Evolutionary conservation across 2,329 filamentous ascomycete genomes (phyloP), one percentile per base, ranked within the genome.

Genomic region (Fusarium proliferatum): DNA sequence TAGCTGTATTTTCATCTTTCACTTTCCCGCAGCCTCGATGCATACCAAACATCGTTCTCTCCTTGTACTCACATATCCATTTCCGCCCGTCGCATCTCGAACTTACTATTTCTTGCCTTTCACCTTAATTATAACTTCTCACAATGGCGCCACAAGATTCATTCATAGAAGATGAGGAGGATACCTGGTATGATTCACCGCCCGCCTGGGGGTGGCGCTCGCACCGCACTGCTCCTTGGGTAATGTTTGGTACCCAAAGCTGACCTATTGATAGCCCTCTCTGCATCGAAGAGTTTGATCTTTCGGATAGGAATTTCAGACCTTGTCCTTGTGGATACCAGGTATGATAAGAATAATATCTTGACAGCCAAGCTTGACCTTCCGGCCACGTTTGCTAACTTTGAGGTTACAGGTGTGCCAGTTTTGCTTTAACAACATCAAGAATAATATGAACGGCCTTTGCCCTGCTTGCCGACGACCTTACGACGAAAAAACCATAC

Each of bases 381-480:
- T 64, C 23, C 57, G 71, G 71, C 70, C 74, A 73, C 73, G 69
- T 76, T 61, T 64, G 56, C 75, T 78, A 76, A 78, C 76, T n/a
- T 33, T 46, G 23, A 38, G 48, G 16, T 49, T 46, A 1, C 36
- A 98, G 95, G 96, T 99, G 82, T 99, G 96, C 84, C 97, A 99
- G 87, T 99, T 99, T 85, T 99, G 96, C 85, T 99, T 96, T 87
- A 98, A 99, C 85, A 99, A 98, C 82, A 97, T 99, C 82, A 97
- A 97, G 85, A 97, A 93, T 78, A 98, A 98, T 79, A 95, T 97
- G 89, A 98, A 98, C 81, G 95, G 96, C 41, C 89, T 98, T 65
- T 99, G 96, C 83, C 96, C 96, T n/a, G 97, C 97, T 76, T 99
- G 96, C 82, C 91, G 96, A 84, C 90, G 96, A 81, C 93, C 94